Base-by-base conservation (phyloP, 2,329 filamentous ascomycete species). In the Cercospora janseana region DNA sequence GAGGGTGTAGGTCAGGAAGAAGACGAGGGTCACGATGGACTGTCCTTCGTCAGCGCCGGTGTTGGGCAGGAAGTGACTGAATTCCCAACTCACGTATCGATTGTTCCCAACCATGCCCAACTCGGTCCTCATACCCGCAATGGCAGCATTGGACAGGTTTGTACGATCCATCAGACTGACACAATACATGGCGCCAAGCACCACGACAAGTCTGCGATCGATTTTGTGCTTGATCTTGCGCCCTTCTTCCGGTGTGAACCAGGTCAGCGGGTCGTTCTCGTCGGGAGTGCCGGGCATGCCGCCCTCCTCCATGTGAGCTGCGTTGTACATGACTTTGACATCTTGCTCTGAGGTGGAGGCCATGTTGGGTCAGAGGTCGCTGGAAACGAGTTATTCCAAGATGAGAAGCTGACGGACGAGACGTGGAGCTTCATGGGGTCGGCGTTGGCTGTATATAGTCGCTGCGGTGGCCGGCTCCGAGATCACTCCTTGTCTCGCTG, bases 181-280 rank as follows among this genome's bases (percentile, higher is more conserved):
- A 8, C 44, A 46, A 29, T 52, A 48, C 37, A 52, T 52, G 3
- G 24, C 20, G 7, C 49, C 49, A 12, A 49, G 37, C 3, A 52
- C 16, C 6, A 42, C 26, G 0, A 52, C 49, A 1, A 52, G 26
- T 23, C 49, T 37, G 15, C 37, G 37, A 26, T 52, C 49, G 20
- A 52, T 52, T 12, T 81, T 80, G 45, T 77, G 75, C 35, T 89
- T 81, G 62, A 93, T 87, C 27, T 71, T 77, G 63, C 73, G 79
- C 69, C 87, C 80, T 68, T 92, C 82, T 13, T 74, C 67, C 0
- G 75, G 75, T 1, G 79, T 76, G 66, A 84, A 82, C 42, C 57
- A 57, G 23, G 60, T 50, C 51, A 66, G 62, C 12, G 54, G 56
- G 29, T 59, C 60, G 55, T 66, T 55, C 48, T 64, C 61, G 46